phyloP scores from a whole-genome alignment of 2,329 filamentous ascomycete genomes.

The Claviceps digitariae region DNA sequence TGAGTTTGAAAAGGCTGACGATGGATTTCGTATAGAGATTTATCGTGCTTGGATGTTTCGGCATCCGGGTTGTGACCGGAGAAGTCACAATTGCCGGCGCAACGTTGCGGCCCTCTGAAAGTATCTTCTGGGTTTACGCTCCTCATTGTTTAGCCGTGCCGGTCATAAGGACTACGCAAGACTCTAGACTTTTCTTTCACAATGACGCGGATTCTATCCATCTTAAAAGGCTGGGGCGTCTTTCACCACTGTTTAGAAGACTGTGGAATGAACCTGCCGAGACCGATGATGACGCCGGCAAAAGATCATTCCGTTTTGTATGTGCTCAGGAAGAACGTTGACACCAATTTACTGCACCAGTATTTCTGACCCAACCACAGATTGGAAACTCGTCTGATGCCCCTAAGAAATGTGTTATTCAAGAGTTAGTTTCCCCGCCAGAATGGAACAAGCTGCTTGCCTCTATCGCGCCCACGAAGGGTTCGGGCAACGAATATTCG shows the following conservation, averaged over 20 bases:
- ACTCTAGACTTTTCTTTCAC: slow-evolving; percentile 40
- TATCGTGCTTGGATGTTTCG: slow-evolving; percentile 54
- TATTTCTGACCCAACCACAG: slow-evolving; percentile 19
- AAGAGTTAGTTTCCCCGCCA: slow-evolving; percentile 41
- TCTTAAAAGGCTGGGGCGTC: slow-evolving; percentile 38
- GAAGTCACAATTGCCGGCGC: slow-evolving; percentile 53
- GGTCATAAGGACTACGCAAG: slow-evolving; percentile 42
- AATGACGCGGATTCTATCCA: slow-evolving; percentile 34
- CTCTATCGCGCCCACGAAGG: slow-evolving; percentile 20
- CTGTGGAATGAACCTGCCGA: slow-evolving; percentile 45
- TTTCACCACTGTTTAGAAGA: slow-evolving; percentile 53
- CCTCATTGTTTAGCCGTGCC: slow-evolving; percentile 58
- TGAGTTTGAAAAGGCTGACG: not conserved
- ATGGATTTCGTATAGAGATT: slow-evolving; percentile 34
- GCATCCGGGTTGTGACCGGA: slow-evolving; percentile 47
- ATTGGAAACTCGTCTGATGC: slow-evolving; percentile 39
- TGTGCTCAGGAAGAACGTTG: slow-evolving; percentile 7
- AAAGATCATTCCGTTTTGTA: slow-evolving; percentile 37
- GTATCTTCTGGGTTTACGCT: slow-evolving; percentile 45
- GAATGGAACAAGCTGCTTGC: slow-evolving; percentile 49
- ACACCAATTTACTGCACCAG: slow-evolving; percentile 9
- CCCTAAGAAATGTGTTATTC: slow-evolving; percentile 34
- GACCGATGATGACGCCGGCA: slow-evolving; percentile 8
- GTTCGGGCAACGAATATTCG: slow-evolving; percentile 22
- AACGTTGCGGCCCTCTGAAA: slow-evolving; percentile 35